Evolutionary conservation across 2,329 filamentous ascomycete species (phyloP).

Genomic region (Stagonosporopsis chrysanthemi): DNA sequence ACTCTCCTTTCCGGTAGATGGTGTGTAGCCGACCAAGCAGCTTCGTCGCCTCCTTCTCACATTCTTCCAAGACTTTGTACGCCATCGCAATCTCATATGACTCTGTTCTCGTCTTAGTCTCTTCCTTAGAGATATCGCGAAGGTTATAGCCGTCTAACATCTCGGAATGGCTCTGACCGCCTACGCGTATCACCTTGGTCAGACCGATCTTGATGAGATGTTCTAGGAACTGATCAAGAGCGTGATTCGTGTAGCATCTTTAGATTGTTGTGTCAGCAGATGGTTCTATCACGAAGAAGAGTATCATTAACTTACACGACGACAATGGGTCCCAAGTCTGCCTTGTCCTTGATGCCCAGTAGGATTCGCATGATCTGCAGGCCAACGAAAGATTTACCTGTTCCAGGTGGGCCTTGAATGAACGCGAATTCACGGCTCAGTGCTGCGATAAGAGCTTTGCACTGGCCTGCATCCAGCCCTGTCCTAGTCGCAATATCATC

Average conservation of each 20-base stretch:
- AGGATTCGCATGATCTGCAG: conserved; percentile 65
- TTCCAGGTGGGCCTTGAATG: conserved; percentile 75
- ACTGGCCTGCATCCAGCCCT: conserved; percentile 60
- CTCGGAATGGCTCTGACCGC: conserved; percentile 64
- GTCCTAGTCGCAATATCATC: conserved; percentile 22
- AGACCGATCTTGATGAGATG: conserved; percentile 61
- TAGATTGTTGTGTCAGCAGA: background rate
- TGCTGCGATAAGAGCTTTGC: conserved; percentile 60
- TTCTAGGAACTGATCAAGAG: conserved; percentile 66
- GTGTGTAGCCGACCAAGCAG: too few relatives aligned
- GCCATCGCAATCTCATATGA: conserved; percentile 15
- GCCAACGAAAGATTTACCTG: conserved; percentile 71
- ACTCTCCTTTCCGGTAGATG: too few relatives aligned
- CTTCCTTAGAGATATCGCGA: conserved; percentile 32
- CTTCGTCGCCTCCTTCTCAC: too few relatives aligned
- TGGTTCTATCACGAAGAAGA: background rate
- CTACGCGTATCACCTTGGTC: conserved; percentile 67
- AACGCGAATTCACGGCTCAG: conserved; percentile 64
- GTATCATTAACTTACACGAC: conserved; percentile 33
- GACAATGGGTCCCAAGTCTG: conserved; percentile 56
- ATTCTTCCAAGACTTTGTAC: conserved; percentile 25
- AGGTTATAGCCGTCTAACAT: conserved; percentile 62
- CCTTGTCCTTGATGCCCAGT: conserved; percentile 52
- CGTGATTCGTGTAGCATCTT: conserved; percentile 61
- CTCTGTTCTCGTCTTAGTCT: conserved; percentile 33